phyloP scores from a whole-genome alignment of 129 eudicot species.

The Flaveria ramosissima region DNA sequence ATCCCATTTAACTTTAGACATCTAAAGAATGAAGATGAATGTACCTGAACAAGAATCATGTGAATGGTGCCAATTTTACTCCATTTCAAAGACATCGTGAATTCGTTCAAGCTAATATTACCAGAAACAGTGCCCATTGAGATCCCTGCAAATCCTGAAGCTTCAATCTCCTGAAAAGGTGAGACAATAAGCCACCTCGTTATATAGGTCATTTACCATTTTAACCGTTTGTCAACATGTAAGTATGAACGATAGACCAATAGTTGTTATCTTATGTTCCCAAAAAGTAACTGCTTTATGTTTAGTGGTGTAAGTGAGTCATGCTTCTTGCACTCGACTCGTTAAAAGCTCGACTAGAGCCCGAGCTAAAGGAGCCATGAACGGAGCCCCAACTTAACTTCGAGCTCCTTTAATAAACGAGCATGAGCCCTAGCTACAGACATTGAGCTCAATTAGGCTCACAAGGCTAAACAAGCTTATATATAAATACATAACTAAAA shows the following conservation, averaged over 20 bases:
- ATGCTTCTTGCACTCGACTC: neutral
- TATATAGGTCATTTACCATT: neutral
- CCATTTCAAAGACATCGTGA: constrained; percentile 74
- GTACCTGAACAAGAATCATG: constrained; percentile 75
- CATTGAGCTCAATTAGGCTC: too few relatives aligned
- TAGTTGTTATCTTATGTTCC: neutral
- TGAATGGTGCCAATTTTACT: constrained; percentile 72
- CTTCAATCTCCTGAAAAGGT: constrained; percentile 62
- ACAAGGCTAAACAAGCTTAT: too few relatives aligned
- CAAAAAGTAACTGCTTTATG: neutral
- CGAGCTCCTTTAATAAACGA: too few relatives aligned
- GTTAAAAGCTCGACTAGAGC: neutral
- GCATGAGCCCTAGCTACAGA: too few relatives aligned
- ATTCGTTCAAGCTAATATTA: constrained; percentile 48
- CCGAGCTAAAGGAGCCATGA: neutral
- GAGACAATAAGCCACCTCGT: constrained; percentile 10
- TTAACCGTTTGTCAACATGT: neutral
- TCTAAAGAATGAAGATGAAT: constrained; percentile 8
- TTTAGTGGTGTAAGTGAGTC: neutral
- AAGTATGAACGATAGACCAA: neutral
- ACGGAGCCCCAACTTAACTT: too few relatives aligned
- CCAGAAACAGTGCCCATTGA: constrained; percentile 59
- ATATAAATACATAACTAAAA: too few relatives aligned
- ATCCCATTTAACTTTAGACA: neutral
- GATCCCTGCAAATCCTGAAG: constrained; percentile 68